These are phyloP conservation scores for Teratosphaeriaceae sp. DNA, from an alignment of 2,329 filamentous ascomycete species.

Conservation along the genomic window DNA sequence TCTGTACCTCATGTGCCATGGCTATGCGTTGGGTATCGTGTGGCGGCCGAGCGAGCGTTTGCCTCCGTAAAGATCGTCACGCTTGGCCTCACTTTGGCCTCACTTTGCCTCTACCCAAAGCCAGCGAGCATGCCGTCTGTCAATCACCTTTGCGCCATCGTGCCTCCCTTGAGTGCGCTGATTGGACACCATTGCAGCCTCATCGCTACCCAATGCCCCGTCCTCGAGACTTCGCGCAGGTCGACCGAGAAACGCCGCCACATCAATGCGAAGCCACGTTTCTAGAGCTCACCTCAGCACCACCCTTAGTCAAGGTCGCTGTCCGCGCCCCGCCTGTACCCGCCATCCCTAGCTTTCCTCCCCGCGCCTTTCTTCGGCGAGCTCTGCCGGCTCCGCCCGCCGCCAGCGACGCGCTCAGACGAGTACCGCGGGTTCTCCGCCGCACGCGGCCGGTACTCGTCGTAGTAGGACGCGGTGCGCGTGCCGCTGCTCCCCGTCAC, in stretches of 20 bases:
- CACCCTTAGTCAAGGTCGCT: constrained; percentile 14
- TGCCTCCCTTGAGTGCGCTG: neutral
- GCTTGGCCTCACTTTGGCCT: neutral
- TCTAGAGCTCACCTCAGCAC: too few relatives aligned
- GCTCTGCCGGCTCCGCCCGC: constrained; percentile 27
- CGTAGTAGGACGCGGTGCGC: constrained; percentile 28
- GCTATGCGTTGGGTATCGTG: neutral
- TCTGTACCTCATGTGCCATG: constrained; percentile 1
- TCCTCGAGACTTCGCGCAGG: too few relatives aligned
- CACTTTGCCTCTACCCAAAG: too few relatives aligned
- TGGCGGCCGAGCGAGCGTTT: neutral
- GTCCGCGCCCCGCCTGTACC: constrained; percentile 14
- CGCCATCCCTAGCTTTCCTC: constrained; percentile 8
- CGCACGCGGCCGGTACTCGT: constrained; percentile 27
- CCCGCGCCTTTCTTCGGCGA: constrained; percentile 25
- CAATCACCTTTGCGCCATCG: neutral
- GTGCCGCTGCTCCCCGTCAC: constrained; percentile 14
- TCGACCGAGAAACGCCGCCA: too few relatives aligned
- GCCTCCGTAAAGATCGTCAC: neutral
- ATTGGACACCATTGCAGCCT: neutral
- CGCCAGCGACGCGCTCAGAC: constrained; percentile 12
- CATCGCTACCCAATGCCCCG: neutral
- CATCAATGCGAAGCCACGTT: too few relatives aligned
- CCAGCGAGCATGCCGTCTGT: neutral
- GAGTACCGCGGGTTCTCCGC: constrained; percentile 19